phyloP scores from a whole-genome alignment of 495 filamentous ascomycete species.

The Staphylotrichum tortipilum region DNA sequence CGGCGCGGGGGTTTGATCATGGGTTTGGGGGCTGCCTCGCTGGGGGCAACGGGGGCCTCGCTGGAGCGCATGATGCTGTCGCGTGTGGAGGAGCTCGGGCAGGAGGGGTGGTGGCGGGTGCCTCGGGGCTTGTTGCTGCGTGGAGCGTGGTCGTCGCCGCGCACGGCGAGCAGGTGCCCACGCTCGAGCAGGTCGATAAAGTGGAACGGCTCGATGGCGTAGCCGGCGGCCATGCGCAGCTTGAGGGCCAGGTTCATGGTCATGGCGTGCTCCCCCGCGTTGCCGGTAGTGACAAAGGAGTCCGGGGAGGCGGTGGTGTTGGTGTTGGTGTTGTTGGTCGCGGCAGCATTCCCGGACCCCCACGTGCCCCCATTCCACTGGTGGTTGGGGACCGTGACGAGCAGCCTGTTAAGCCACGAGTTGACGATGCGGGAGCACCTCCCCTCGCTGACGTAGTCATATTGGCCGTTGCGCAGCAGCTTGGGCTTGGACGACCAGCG shows the following conservation, averaged over 20 bases:
- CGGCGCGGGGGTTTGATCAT: too few relatives aligned
- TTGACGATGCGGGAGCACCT: slow-evolving; percentile 24
- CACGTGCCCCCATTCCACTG: too few relatives aligned
- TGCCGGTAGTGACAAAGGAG: slow-evolving; percentile 19
- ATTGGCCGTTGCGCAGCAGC: slow-evolving; percentile 7
- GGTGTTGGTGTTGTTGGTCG: too few relatives aligned
- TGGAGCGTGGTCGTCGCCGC: not conserved
- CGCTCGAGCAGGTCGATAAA: slow-evolving; percentile 18
- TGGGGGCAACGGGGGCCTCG: too few relatives aligned
- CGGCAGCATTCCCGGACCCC: too few relatives aligned
- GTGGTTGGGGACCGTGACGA: not conserved
- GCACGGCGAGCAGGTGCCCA: not conserved
- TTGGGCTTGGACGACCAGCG: slow-evolving; percentile 26
- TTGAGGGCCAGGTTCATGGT: slow-evolving; percentile 21
- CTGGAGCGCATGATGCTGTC: too few relatives aligned
- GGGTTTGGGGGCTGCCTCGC: too few relatives aligned
- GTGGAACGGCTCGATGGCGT: slow-evolving; percentile 29
- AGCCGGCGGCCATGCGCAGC: slow-evolving; percentile 21
- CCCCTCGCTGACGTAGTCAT: slow-evolving; percentile 16
- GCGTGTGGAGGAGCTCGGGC: too few relatives aligned
- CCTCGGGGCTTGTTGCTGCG: too few relatives aligned
- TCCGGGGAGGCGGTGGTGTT: not conserved
- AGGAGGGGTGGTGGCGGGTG: too few relatives aligned
- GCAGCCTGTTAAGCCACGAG: slow-evolving; percentile 20
- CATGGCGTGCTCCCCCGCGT: slow-evolving; percentile 29